A percentile compares a stretch with the other conserved stretches of the same genome.
Evolutionary conservation across 2,329 filamentous ascomycete genomes (phyloP).

Genomic region (Delphinella strobiligena): DNA sequence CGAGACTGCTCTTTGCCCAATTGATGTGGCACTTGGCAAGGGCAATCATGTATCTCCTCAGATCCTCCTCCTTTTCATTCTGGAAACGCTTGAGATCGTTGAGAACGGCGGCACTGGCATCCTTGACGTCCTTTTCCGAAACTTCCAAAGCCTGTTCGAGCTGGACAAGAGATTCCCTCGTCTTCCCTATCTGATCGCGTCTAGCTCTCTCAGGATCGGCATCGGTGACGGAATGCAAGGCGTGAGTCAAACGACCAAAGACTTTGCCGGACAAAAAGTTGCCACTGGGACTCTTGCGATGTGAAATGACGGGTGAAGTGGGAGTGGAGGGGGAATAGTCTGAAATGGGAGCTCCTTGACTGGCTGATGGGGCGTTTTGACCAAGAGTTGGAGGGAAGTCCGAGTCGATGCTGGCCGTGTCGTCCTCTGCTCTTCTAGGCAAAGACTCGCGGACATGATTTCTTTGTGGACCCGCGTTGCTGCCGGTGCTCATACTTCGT

Average conservation of each 20-base stretch:
- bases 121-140: constrained; percentile 82
- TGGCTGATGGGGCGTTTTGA: constrained; percentile 46
- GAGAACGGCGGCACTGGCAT: constrained; percentile 79
- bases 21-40: constrained; percentile 89
- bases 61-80: constrained; percentile 85
- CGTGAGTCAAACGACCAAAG: constrained; percentile 89
- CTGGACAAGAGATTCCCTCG: constrained; percentile 71
- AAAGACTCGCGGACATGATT: constrained; percentile 26
- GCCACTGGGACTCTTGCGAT: constrained; percentile 74
- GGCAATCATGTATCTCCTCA: constrained; percentile 89
- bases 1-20: constrained; percentile 84
- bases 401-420: constrained; percentile 51
- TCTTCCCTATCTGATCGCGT: constrained; percentile 90
- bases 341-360: constrained; percentile 53
- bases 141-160: constrained; percentile 84
- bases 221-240: constrained; percentile 90
- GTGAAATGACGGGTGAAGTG: constrained; percentile 26
- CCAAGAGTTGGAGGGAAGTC: constrained; percentile 88
- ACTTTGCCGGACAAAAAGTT: constrained; percentile 81
- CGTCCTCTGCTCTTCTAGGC: constrained; percentile 18
- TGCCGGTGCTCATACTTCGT: constrained; percentile 43
- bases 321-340: constrained; percentile 13
- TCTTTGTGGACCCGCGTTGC: constrained; percentile 27
- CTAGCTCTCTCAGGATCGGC: constrained; percentile 89
- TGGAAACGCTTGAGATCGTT: constrained; percentile 90